Evolutionary conservation across 345 rosid species (phyloP).

Genomic region (Linum trigynum): DNA sequence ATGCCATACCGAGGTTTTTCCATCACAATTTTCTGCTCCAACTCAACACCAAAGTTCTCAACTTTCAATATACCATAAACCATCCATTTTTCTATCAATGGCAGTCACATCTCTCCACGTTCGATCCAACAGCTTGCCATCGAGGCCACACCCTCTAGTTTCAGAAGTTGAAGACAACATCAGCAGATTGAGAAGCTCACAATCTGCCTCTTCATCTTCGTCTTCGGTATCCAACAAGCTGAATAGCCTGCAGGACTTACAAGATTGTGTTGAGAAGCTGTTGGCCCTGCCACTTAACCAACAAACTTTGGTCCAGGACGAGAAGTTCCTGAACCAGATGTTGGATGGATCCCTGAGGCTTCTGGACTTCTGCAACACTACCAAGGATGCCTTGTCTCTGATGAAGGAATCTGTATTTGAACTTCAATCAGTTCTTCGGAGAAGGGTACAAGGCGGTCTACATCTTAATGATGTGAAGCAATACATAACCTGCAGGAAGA

Average conservation of each 20-base stretch:
- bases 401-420: conserved; percentile 16
- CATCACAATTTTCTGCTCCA: neutral
- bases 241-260: conserved; percentile 17
- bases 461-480: conserved; percentile 22
- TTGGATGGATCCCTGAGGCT: conserved; percentile 21
- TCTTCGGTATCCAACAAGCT: conserved; percentile 11
- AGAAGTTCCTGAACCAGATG: conserved; percentile 14
- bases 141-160: conserved; percentile 24
- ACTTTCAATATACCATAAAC: neutral
- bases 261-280: conserved; percentile 16
- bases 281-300: conserved; percentile 17
- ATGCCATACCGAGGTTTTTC: neutral
- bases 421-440: conserved; percentile 21
- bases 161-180: conserved; percentile 22
- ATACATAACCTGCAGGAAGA: conserved; percentile 36
- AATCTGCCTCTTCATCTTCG: conserved; percentile 13
- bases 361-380: conserved; percentile 15
- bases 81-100: conserved; percentile 4
- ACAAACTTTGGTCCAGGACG: conserved; percentile 15
- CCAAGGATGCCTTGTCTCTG: conserved; percentile 20
- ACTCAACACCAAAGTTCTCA: neutral
- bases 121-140: conserved; percentile 33
- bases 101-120: conserved; percentile 13
- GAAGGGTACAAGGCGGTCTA: conserved; percentile 10
- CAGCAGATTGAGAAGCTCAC: conserved; percentile 18